Evolutionary conservation across 352 stramenopile species (phyloP), one percentile per base, ranked within the genome.

Genomic region (Pythium diclinum): DNA sequence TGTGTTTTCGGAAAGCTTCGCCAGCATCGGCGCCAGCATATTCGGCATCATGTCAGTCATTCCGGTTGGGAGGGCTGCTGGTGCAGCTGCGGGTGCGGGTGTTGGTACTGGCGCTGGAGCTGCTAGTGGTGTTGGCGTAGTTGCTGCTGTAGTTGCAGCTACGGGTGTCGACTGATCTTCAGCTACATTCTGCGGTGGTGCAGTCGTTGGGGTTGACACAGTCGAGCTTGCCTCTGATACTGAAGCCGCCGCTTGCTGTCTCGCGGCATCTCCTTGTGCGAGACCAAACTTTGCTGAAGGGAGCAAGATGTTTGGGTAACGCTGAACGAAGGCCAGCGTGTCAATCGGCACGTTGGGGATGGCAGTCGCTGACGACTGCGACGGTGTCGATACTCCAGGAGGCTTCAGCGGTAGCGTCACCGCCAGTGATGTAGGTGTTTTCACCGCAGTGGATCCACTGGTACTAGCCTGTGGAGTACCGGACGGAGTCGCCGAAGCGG

Each of bases 271-370:
- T 28, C 46, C 59, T 59, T 68, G 59, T 55, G 33, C 56, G 13
- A 59, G 57, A 9, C 58, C 63, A 53, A 64, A 69, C 33, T 75
- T 72, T 16, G 69, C 69, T 42, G 65, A 66, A 13, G 69, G 69
- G 10, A 90, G 69, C 32, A 92, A 49, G 34, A 90, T 89, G 59
- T 77, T 91, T 32, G 83, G 81, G 28, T 90, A 85, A 38, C 78
- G 75, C 25, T 79, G 77, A 13, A 76, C 72, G 32, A 89, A 79
- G 0, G 63, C 65, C 38, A 78, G 33, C 7, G 62, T 71, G 36
- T 82, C 73, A 55, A 83, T 75, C 6, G 68, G 61, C 14, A 75
- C 57, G 11, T 68, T 65, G 16, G 68, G 68, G 53, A 75, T 59
- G 9, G 66, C 51, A 30, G 60, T 46, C 6, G 49, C 51, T 25